Base-by-base conservation (phyloP, 176 grass and related monocot genomes). In the Dactylis glomerata region DNA sequence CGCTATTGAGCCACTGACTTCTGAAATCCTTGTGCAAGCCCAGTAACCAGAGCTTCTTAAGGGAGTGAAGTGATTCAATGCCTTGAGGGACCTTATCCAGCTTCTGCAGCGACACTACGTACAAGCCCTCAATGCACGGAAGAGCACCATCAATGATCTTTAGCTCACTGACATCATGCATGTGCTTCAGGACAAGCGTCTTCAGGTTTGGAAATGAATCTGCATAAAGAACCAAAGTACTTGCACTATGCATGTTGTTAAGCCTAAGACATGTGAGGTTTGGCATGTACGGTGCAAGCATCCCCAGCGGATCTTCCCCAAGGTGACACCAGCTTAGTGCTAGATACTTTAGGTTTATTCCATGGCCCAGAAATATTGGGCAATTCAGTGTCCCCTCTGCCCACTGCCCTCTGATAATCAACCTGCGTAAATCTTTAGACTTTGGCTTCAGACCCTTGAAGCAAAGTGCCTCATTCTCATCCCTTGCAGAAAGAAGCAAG, bases 341-440 rank as follows among this genome's bases (percentile, higher is more conserved):
- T 65, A 86, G 19, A 65, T 86, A 75, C 17, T 81, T 86, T 1
- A 86, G 68, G 41, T 86, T 1, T 51, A 0, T 17, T 0, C 85
- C 44, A 41, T 81, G 23, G 0, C 10, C 0, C 0, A 1, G 44
- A 47, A 86, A 86, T 52, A 86, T 65, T 0, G 55, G 77, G 8
- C 26, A 81, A 4, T 75, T 4, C 3, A 86, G 24, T 42, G 85
- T 86, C 3, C 24, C 6, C 3, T n/a, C 15, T 5, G 68, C 68
- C 65, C 68, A 86, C 2, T n/a, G 20, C 1, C 85, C 85, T 31
- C 85, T 62, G 15, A 86, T 28, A 30, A 81, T 86, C 8, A 86
- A n/a, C 33, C 12, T 81, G 23, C 41, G 56, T 5, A 86, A 68
- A 6, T 65, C 11, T 9, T 19, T 41, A 0, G 76, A 86, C 3